Evolutionary conservation across 768 basidiomycete species (phyloP).

Genomic region (Boletus tylopilopsis): DNA sequence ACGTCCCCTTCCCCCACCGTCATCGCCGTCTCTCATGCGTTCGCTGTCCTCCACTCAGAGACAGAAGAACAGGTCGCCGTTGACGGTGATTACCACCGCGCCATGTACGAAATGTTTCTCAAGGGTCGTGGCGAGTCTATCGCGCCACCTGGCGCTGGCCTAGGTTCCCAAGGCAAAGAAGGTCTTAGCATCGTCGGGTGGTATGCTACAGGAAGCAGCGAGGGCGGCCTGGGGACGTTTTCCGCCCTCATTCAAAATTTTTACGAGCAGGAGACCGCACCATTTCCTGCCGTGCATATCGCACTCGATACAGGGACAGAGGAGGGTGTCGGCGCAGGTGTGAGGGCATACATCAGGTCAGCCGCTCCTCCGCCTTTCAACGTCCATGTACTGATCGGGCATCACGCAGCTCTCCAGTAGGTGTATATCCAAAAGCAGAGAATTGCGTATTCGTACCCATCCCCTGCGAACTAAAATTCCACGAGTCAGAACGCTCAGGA

Average conservation of each 20-base stretch:
- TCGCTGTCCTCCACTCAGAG: slow-evolving; percentile 91
- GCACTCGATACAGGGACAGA: slow-evolving; percentile 84
- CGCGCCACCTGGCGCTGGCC: slow-evolving; percentile 14
- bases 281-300: slow-evolving; percentile 87
- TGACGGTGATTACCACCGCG: slow-evolving; percentile 93
- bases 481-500: slow-evolving; percentile 80
- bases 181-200: slow-evolving; percentile 94
- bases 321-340: slow-evolving; percentile 59
- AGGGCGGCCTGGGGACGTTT: slow-evolving; percentile 70
- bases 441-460: slow-evolving; percentile 94
- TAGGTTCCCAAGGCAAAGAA: slow-evolving; percentile 35
- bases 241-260: slow-evolving; percentile 98
- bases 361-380: slow-evolving; percentile 14
- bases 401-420: slow-evolving; percentile 70
- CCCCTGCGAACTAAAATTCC: slow-evolving; percentile 80
- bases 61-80: slow-evolving; percentile 91
- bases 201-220: slow-evolving; percentile 73
- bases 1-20: slow-evolving; percentile 5
- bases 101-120: slow-evolving; percentile 85
- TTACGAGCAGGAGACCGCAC: slow-evolving; percentile 88
- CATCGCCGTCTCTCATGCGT: slow-evolving; percentile 78
- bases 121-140: slow-evolving; percentile 52
- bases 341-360: slow-evolving; percentile 85
- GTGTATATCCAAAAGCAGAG: slow-evolving; percentile 85
- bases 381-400: slow-evolving; percentile 10